phyloP scores from a whole-genome alignment of 2,329 filamentous ascomycete species.

The Penicillium sp. region DNA sequence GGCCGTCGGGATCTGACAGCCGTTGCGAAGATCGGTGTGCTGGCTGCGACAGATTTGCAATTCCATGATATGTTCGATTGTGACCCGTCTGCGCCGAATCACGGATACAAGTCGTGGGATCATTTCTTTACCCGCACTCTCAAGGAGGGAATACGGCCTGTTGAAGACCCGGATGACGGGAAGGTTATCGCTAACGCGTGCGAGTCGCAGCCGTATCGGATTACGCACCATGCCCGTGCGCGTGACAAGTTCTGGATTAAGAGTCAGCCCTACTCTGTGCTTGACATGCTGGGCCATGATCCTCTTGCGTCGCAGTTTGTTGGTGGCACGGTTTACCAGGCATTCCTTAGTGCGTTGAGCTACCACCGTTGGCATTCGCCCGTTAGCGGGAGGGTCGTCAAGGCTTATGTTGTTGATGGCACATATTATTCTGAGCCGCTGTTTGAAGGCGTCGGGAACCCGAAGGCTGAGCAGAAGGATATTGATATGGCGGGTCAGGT shows the following conservation, averaged over 20 bases:
- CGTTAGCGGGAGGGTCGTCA: slow-evolving; percentile 53
- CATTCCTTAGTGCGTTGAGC: slow-evolving; percentile 57
- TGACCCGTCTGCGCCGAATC: slow-evolving; percentile 19
- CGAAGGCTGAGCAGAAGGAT: slow-evolving; percentile 19
- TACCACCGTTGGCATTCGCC: slow-evolving; percentile 67
- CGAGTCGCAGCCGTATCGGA: slow-evolving; percentile 53
- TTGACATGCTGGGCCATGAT: slow-evolving; percentile 56
- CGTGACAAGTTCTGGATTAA: slow-evolving; percentile 62
- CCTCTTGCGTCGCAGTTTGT: slow-evolving; percentile 45
- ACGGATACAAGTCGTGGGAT: slow-evolving; percentile 60
- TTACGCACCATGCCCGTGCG: slow-evolving; percentile 44
- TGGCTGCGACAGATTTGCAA: slow-evolving; percentile 15
- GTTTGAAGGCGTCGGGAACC: slow-evolving; percentile 40
- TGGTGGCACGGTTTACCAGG: slow-evolving; percentile 61
- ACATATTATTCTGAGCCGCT: slow-evolving; percentile 60
- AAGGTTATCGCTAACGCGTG: slow-evolving; percentile 55
- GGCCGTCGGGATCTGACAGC: slow-evolving; percentile 38
- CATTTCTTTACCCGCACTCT: slow-evolving; percentile 59
- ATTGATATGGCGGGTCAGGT: slow-evolving; percentile 25
- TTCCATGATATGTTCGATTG: slow-evolving; percentile 28
- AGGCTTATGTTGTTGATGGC: slow-evolving; percentile 52
- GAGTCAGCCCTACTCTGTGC: slow-evolving; percentile 57
- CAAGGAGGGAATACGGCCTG: slow-evolving; percentile 47
- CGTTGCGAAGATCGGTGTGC: slow-evolving; percentile 19
- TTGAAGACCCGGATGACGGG: slow-evolving; percentile 46